Evolutionary conservation across 106 monocot genomes (phyloP).

Genomic region (Phalaenopsis aphrodite): DNA sequence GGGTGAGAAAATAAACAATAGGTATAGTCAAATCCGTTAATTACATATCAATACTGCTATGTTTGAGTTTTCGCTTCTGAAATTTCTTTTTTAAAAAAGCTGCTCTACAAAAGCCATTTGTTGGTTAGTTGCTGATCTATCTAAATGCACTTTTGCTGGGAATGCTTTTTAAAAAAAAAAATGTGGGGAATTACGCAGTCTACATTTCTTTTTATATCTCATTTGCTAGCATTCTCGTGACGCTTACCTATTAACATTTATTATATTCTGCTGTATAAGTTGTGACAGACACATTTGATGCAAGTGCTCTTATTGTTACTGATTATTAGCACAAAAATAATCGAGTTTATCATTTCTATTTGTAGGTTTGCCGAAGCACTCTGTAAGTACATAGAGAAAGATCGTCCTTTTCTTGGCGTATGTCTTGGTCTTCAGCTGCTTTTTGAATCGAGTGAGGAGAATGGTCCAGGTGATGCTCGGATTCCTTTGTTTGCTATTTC

Average conservation of each 20-base stretch:
- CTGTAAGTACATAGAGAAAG: slow-evolving; percentile 51
- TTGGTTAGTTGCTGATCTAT: no score
- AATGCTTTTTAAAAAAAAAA: background rate
- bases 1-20: background rate
- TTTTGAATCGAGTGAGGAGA: slow-evolving; percentile 93
- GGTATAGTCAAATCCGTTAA: background rate
- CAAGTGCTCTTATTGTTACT: background rate
- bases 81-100: background rate
- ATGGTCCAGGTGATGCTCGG: slow-evolving; percentile 55
- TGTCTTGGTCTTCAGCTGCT: slow-evolving; percentile 93
- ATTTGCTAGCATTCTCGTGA: background rate
- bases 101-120: no score
- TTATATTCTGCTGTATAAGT: background rate
- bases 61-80: background rate
- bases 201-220: background rate
- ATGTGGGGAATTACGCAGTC: background rate
- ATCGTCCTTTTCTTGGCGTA: slow-evolving; percentile 85
- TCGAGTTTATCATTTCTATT: background rate
- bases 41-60: background rate
- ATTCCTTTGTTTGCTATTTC: background rate
- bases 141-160: background rate
- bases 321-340: background rate
- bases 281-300: background rate
- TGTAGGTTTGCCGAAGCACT: slow-evolving; percentile 81
- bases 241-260: background rate